These are phyloP conservation scores for Themeda triandra DNA, from an alignment of 176 grass and related monocot species.

Conservation along the genomic window DNA sequence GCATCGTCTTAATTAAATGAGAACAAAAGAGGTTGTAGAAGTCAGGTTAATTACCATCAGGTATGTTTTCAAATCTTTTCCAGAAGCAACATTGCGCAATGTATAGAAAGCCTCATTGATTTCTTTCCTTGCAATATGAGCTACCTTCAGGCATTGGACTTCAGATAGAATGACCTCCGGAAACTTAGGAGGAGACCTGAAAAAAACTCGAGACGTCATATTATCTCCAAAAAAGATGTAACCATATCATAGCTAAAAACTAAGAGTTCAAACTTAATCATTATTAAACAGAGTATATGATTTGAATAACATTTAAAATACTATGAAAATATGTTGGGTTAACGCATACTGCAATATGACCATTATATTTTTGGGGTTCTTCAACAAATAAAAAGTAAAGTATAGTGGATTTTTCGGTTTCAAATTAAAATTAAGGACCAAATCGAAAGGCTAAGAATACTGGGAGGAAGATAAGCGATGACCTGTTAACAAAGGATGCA, in stretches of 20 bases:
- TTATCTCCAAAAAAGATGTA: not conserved
- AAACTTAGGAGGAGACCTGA: slow-evolving; percentile 80
- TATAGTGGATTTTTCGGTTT: not conserved
- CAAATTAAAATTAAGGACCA: not conserved
- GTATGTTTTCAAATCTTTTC: slow-evolving; percentile 72
- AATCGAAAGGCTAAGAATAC: not conserved
- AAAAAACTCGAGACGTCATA: not conserved
- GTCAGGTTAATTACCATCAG: slow-evolving; percentile 39
- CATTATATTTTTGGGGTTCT: not conserved
- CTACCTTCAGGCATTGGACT: slow-evolving; percentile 40
- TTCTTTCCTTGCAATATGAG: slow-evolving; percentile 57
- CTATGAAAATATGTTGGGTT: not conserved
- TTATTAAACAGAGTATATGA: not conserved
- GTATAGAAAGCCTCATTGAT: slow-evolving; percentile 84
- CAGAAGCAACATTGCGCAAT: slow-evolving; percentile 64
- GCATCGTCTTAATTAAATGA: not conserved
- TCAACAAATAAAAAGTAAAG: not conserved
- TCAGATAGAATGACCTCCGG: slow-evolving; percentile 68
- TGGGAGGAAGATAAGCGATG: not conserved
- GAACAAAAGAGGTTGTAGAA: not conserved
- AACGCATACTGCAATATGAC: not conserved
- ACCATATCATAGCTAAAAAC: not conserved
- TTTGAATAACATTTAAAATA: not conserved
- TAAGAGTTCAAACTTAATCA: too few species aligned
- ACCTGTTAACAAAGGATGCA: slow-evolving; percentile 74